These are phyloP conservation scores for Phialemoniopsis sp. DNA, from an alignment of 2,329 filamentous ascomycete species.

Conservation along the genomic window DNA sequence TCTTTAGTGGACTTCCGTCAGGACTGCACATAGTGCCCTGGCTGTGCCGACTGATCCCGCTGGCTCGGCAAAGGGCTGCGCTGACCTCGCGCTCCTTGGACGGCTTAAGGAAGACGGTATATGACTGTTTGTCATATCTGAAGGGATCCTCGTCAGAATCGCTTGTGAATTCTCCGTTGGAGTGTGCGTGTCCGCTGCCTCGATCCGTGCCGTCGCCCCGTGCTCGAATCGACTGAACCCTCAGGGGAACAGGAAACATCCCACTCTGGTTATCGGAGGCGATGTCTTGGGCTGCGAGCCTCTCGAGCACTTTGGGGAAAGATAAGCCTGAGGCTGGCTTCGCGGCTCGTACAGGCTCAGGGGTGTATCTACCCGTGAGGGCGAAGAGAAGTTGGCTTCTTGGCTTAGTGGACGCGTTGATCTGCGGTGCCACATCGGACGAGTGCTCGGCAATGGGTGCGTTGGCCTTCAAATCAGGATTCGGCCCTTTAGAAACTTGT, in stretches of 20 bases:
- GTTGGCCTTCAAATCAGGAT: too few relatives aligned
- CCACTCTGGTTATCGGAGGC: too few relatives aligned
- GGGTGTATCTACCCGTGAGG: too few relatives aligned
- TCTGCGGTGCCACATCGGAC: too few relatives aligned
- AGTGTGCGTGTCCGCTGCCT: constrained; percentile 7
- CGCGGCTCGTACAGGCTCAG: too few relatives aligned
- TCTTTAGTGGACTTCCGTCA: constrained; percentile 20
- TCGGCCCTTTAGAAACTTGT: too few relatives aligned
- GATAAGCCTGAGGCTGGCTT: too few relatives aligned
- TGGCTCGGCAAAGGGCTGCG: constrained; percentile 26
- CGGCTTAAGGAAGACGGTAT: constrained; percentile 29
- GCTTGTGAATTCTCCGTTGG: constrained; percentile 17
- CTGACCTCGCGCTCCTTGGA: constrained; percentile 39
- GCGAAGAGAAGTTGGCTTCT: too few relatives aligned
- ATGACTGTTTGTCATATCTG: constrained; percentile 35
- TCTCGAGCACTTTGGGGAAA: too few relatives aligned
- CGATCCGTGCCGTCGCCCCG: neutral
- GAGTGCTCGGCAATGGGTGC: too few relatives aligned
- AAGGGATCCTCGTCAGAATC: constrained; percentile 38
- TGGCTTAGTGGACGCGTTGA: neutral
- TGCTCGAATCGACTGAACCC: constrained; percentile 8
- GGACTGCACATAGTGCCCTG: constrained; percentile 14
- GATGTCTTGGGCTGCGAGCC: too few relatives aligned
- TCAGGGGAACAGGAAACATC: constrained; percentile 12
- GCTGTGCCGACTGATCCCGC: constrained; percentile 16